Evolutionary conservation across 1,284 basidiomycete genomes (phyloP).

Genomic region (Irpex sp.): DNA sequence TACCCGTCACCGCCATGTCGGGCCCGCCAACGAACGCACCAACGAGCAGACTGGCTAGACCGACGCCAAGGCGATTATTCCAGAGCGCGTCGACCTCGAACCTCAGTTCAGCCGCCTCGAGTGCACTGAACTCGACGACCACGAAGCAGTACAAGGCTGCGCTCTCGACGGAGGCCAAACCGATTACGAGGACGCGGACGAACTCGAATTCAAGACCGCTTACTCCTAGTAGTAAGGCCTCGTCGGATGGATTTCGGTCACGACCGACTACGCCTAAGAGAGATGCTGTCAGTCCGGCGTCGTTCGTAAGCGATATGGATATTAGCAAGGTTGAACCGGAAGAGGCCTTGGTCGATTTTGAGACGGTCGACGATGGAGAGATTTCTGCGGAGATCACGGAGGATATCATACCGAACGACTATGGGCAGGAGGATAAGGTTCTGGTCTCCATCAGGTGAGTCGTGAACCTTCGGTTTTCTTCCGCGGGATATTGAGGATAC

Average conservation of each 20-base stretch:
- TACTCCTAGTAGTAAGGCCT: conserved; percentile 43
- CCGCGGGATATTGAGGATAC: not conserved
- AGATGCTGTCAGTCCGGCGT: conserved; percentile 43
- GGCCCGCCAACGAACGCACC: conserved; percentile 14
- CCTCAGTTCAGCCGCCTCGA: conserved; percentile 31
- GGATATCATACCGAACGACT: conserved; percentile 38
- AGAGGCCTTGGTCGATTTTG: conserved; percentile 68
- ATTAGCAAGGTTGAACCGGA: conserved; percentile 75
- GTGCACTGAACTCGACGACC: conserved; percentile 44
- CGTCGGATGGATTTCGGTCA: conserved; percentile 22
- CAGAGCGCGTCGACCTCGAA: conserved; percentile 27
- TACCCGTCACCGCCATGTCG: conserved; percentile 10
- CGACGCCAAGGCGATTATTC: conserved; percentile 43
- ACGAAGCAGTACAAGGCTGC: conserved; percentile 68
- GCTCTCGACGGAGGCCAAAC: conserved; percentile 55
- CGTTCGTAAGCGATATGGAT: conserved; percentile 64
- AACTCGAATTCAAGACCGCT: conserved; percentile 44
- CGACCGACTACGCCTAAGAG: conserved; percentile 29
- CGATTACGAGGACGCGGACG: conserved; percentile 30
- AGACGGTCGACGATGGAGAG: conserved; percentile 66
- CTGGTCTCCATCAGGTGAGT: conserved; percentile 81
- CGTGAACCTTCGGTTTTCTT: not conserved
- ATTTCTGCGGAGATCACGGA: conserved; percentile 53
- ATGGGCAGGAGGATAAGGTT: conserved; percentile 78
- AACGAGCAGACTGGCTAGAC: conserved; percentile 24